A percentile compares a stretch with the other conserved stretches of the same genome.
phyloP scores from a whole-genome alignment of 2,329 filamentous ascomycete genomes.

The Akanthomyces muscarius region DNA sequence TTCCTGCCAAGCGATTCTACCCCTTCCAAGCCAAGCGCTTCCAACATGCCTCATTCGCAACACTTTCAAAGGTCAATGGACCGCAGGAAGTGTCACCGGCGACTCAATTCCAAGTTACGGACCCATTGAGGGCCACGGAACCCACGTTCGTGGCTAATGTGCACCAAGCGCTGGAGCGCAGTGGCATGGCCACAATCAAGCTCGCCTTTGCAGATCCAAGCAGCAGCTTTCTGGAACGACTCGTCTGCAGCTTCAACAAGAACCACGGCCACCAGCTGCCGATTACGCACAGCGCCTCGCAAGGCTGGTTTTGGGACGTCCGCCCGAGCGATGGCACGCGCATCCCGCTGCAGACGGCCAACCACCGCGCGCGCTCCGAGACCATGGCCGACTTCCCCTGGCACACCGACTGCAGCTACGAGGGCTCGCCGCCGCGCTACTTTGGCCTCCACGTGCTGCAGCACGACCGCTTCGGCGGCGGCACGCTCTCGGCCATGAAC shows the following conservation, averaged over 20 bases:
- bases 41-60: neutral
- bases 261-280: conserved; percentile 35
- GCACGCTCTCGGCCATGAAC: conserved; percentile 38
- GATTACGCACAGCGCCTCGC: conserved; percentile 37
- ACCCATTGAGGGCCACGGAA: neutral
- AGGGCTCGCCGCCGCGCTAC: conserved; percentile 32
- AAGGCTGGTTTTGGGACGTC: conserved; percentile 44
- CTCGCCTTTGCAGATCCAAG: conserved; percentile 31
- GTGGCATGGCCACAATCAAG: conserved; percentile 34
- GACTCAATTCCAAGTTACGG: neutral
- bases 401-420: conserved; percentile 44
- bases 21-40: neutral
- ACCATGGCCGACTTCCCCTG: conserved; percentile 41
- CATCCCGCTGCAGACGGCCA: conserved; percentile 30
- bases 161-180: neutral
- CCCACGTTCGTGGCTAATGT: neutral
- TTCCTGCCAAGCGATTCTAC: neutral
- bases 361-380: conserved; percentile 33
- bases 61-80: too few species aligned
- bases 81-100: neutral
- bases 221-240: conserved; percentile 32
- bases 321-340: conserved; percentile 26
- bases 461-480: conserved; percentile 37
- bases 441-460: conserved; percentile 41
- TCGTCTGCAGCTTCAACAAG: conserved; percentile 33